Evolutionary conservation across 768 basidiomycete species (phyloP), one percentile per base, ranked within the genome.

Genomic region (Leucosporidium scottii): DNA sequence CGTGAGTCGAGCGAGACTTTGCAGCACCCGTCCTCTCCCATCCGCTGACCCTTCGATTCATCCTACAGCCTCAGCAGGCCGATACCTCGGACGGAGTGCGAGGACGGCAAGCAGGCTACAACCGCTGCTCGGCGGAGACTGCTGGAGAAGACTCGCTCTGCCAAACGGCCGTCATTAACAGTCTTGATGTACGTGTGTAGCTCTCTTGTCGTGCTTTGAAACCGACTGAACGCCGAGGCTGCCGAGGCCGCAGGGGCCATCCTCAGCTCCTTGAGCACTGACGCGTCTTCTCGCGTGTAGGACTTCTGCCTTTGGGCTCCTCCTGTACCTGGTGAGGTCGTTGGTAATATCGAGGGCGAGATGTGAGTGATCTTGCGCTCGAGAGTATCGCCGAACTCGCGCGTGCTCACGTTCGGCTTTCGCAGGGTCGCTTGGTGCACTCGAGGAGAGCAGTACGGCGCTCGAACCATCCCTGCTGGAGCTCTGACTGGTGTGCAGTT

Each of bases 401-500:
- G 7, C 39, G 39, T 12, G 39, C 39, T 44, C 10, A 44, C 39
- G 39, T 2, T 44, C 13, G 8, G 39, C 39, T 17, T n/a, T 12
- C 39, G 10, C 15, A 44, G 39, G 25, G 54, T 79, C 18, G 77
- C 78, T 1, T 78, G 69, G 67, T 79, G 78, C 72, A 78, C 77
- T 44, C 31, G 75, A 76, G 59, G 66, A 70, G 75, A 84, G 84
- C 9, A 84, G 13, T 44, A 83, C 62, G 90, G 90, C 3, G 85
- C 87, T 5, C 87, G 90, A 66, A 74, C 86, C 62, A 88, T 91
- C 44, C 88, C 87, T n/a, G 77, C 75, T 0, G 86, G 86, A 25
- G 82, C 87, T 39, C 77, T 90, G 39, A 77, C 77, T 3, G 89
- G 87, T 63, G 80, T 88, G 0, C 88, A 90, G 78, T 81, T 82